Conservation (phyloP, 2,329 filamentous ascomycete genomes). For the Allantophomopsis lycopodina region DNA sequence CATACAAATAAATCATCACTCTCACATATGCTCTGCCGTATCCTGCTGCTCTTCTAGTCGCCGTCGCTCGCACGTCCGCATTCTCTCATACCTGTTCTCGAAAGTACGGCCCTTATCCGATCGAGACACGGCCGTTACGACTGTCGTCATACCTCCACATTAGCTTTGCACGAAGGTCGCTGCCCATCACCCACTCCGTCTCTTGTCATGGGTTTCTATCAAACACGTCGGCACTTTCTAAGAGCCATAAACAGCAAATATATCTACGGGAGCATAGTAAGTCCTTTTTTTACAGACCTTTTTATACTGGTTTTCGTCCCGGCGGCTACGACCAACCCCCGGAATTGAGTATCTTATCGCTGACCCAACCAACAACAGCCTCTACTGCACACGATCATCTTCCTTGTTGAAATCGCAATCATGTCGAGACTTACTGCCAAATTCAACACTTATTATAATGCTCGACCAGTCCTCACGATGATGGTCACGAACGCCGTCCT, state of each 20-base stretch:
- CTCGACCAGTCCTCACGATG: constrained; percentile 91
- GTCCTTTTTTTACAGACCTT: constrained; percentile 21
- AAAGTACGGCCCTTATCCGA: too few species aligned
- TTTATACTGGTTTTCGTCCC: not conserved
- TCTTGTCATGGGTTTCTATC: constrained; percentile 40
- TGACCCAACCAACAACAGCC: constrained; percentile 40
- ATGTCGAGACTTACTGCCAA: constrained; percentile 69
- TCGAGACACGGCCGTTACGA: too few species aligned
- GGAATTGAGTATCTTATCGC: too few species aligned
- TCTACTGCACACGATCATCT: constrained; percentile 70
- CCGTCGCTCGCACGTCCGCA: too few species aligned
- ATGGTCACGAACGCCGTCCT: constrained; percentile 98
- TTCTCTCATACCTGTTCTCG: too few species aligned
- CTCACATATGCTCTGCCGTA: too few species aligned
- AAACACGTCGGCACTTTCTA: constrained; percentile 44
- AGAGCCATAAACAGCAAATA: constrained; percentile 58
- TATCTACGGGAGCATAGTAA: constrained; percentile 60
- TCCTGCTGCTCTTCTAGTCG: too few species aligned
- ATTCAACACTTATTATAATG: constrained; percentile 90
- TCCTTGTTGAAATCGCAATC: constrained; percentile 80
- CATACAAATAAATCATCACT: too few species aligned
- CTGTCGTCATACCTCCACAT: too few species aligned
- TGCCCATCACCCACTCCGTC: not conserved
- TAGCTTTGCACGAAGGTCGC: too few species aligned
- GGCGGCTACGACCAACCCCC: too few species aligned